Percentiles rank a stretch among this genome's conserved stretches.
These are phyloP conservation scores for Penicillium egyptiacum DNA, from an alignment of 495 filamentous ascomycete species.

Conservation along the genomic window DNA sequence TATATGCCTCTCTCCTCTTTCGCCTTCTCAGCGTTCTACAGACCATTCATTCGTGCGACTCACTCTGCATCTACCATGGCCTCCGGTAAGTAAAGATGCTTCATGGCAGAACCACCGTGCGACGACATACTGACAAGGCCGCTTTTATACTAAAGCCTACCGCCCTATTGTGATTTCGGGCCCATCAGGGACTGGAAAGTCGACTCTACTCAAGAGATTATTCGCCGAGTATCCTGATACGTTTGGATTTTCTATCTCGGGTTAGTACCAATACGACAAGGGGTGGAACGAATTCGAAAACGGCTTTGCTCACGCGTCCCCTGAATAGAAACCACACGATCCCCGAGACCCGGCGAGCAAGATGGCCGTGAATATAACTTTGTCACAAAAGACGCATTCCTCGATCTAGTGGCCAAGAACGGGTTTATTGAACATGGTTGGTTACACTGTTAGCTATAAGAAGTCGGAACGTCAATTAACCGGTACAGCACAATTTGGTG, in stretches of 20 bases:
- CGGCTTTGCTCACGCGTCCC: neutral
- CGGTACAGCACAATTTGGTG: conserved; percentile 61
- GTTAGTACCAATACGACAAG: conserved; percentile 15
- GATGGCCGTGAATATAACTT: conserved; percentile 84
- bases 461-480: neutral
- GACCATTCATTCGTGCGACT: neutral
- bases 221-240: conserved; percentile 65
- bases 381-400: conserved; percentile 65
- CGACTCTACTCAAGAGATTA: conserved; percentile 76
- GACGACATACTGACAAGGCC: neutral
- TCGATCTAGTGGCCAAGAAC: conserved; percentile 61
- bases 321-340: conserved; percentile 67
- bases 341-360: conserved; percentile 72
- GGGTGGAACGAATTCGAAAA: neutral
- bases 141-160: conserved; percentile 4
- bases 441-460: neutral
- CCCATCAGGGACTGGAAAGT: conserved; percentile 90
- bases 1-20: conserved; percentile 28
- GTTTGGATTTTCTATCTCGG: conserved; percentile 81
- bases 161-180: conserved; percentile 34
- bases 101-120: neutral
- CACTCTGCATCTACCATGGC: conserved; percentile 27
- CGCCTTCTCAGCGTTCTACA: conserved; percentile 8
- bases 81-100: conserved; percentile 25
- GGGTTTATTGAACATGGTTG: conserved; percentile 80